Evolutionary conservation across 129 eudicot species (phyloP), one percentile per base, ranked within the genome.

Genomic region (Erigeron canadensis): DNA sequence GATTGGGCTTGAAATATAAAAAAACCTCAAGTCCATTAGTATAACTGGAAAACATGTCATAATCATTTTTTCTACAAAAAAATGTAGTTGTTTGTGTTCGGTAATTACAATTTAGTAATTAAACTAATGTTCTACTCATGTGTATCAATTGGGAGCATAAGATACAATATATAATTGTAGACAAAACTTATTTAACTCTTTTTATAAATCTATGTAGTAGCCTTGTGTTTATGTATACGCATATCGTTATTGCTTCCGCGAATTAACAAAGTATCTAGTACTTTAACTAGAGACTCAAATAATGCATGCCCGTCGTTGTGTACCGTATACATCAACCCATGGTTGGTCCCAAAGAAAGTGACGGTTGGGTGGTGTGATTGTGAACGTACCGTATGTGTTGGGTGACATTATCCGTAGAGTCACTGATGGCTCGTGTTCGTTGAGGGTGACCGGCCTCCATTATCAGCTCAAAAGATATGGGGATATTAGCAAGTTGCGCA

Each of bases 401-500:
- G n/a, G n/a, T n/a, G n/a, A n/a, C n/a, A n/a, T n/a, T n/a, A n/a
- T 50, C 71, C 51, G 42, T 74, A 13, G 38, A 8, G 47, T 40
- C 53, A 70, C 1, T 56, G 57, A 51, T 19, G 53, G 39, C 64
- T 63, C 40, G 46, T 41, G 57, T 43, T 75, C 15, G 18, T 39
- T 42, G 71, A 63, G 44, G 71, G 71, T 65, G 71, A 48, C 66
- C 59, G 48, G 34, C 34, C 34, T 42, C 78, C 78, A 63, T 38
- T 63, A 66, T 54, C 51, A 7, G 39, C 38, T 57, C 6, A 53
- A 64, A 22, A 74, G 72, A 64, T 53, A n/a, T 41, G 53, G 72
- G 65, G 34, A 65, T 65, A 53, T 53, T 51, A 65, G 73, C 73
- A 75, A 75, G 66, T 75, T 75, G 79, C 73, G 79, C 73, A 75